These are phyloP conservation scores for Colletotrichum chlorophyti DNA, from an alignment of 2,329 filamentous ascomycete genomes.

Conservation along the genomic window DNA sequence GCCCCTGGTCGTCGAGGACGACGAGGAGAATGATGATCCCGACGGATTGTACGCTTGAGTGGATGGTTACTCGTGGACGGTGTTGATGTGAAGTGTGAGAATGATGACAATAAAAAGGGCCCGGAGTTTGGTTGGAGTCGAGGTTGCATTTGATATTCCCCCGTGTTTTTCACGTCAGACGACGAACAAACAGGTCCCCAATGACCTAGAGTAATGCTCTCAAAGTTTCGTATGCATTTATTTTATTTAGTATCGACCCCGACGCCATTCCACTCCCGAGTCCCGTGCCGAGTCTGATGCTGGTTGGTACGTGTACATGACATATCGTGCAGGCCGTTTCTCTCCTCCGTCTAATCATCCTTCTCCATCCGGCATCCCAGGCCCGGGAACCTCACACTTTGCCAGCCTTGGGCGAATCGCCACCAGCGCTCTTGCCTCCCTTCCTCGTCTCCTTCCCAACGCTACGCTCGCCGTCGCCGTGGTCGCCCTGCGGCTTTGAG, in stretches of 20 bases:
- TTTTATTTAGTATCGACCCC: too few relatives aligned
- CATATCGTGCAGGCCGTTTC: neutral
- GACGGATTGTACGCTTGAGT: constrained; percentile 53
- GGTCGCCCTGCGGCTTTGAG: constrained; percentile 46
- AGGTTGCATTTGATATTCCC: constrained; percentile 21
- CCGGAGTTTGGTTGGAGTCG: constrained; percentile 5
- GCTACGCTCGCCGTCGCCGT: constrained; percentile 39
- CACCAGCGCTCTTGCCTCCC: constrained; percentile 41
- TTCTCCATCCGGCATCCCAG: neutral
- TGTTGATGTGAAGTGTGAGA: neutral
- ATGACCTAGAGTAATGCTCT: too few relatives aligned
- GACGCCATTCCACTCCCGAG: too few relatives aligned
- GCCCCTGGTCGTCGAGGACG: constrained; percentile 51
- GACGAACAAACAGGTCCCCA: neutral
- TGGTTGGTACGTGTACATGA: neutral
- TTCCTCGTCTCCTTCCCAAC: constrained; percentile 42
- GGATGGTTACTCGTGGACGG: too few relatives aligned
- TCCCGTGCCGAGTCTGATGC: neutral
- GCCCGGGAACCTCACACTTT: neutral
- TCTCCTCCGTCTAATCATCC: neutral
- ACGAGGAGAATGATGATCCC: constrained; percentile 59
- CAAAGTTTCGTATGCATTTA: too few relatives aligned
- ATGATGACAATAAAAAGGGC: neutral
- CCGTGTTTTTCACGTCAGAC: neutral
- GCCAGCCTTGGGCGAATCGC: constrained; percentile 40